These are phyloP conservation scores for Hortaea sp. DNA, from an alignment of 2,329 filamentous ascomycete genomes.

Conservation along the genomic window DNA sequence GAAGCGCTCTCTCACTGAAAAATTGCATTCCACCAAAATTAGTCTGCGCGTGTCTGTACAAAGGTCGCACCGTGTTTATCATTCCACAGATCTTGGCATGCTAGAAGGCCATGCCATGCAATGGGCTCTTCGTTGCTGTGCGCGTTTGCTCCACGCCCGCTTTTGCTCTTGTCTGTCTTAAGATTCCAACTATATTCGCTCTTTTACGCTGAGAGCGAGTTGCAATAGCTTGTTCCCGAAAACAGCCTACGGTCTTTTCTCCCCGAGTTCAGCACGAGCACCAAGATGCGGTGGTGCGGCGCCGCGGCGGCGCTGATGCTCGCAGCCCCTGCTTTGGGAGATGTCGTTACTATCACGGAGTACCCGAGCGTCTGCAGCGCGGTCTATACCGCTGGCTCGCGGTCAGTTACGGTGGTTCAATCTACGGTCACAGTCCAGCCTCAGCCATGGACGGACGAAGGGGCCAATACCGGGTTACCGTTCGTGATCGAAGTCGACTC, in stretches of 20 bases:
- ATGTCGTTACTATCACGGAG: slow-evolving; percentile 18
- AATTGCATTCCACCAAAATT: too few species aligned
- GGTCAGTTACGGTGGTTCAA: slow-evolving; percentile 15
- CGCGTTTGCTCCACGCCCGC: too few species aligned
- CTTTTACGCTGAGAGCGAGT: too few species aligned
- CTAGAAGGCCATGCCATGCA: too few species aligned
- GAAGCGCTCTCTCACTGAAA: too few species aligned
- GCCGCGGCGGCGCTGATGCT: slow-evolving; percentile 8
- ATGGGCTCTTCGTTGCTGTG: too few species aligned
- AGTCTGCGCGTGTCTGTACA: too few species aligned
- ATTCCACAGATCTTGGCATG: slow-evolving; percentile 1
- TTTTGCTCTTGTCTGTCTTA: too few species aligned
- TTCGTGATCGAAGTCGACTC: slow-evolving; percentile 20
- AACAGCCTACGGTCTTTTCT: not conserved
- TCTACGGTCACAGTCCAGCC: slow-evolving; percentile 22
- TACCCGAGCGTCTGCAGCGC: slow-evolving; percentile 19
- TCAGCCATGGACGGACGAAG: slow-evolving; percentile 16
- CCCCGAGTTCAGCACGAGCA: not conserved
- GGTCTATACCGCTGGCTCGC: slow-evolving; percentile 10
- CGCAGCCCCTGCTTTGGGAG: not conserved
- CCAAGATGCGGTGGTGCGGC: slow-evolving; percentile 4
- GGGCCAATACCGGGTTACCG: slow-evolving; percentile 20
- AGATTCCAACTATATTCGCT: too few species aligned
- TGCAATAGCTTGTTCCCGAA: too few species aligned
- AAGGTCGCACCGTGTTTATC: not conserved